Evolutionary conservation across 352 stramenopile genomes (phyloP).

Genomic region (Pilasporangium apinafurcum): DNA sequence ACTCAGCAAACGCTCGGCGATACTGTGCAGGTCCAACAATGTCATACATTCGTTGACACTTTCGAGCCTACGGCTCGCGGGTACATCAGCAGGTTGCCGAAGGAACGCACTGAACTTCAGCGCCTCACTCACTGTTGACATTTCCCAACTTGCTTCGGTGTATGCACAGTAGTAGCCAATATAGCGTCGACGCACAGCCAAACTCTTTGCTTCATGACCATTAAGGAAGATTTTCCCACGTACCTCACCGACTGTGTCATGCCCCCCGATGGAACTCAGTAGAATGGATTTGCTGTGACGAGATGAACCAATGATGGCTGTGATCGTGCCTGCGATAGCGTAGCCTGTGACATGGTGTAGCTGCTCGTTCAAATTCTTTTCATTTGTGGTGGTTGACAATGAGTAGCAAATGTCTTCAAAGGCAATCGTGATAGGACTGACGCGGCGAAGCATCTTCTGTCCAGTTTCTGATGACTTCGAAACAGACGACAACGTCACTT

Average conservation of each 20-base stretch:
- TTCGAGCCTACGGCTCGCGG: not conserved
- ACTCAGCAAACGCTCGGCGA: constrained; percentile 10
- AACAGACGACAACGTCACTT: not conserved
- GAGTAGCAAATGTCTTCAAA: constrained; percentile 16
- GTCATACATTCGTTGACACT: constrained; percentile 7
- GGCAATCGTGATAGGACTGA: constrained; percentile 8
- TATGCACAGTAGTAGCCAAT: constrained; percentile 37
- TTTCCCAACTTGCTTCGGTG: constrained; percentile 35
- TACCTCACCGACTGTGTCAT: constrained; percentile 63
- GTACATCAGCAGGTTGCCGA: constrained; percentile 10
- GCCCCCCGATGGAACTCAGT: constrained; percentile 44
- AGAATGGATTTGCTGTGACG: constrained; percentile 70
- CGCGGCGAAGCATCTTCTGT: no score
- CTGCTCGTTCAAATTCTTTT: constrained; percentile 32
- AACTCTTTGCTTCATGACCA: constrained; percentile 13
- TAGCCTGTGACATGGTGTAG: constrained; percentile 50
- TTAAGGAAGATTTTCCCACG: constrained; percentile 36
- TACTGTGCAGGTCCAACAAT: constrained; percentile 7
- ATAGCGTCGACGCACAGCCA: constrained; percentile 10
- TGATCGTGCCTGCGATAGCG: constrained; percentile 25
- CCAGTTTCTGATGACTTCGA: not conserved
- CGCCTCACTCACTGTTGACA: constrained; percentile 48
- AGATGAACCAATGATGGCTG: constrained; percentile 33
- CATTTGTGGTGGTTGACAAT: constrained; percentile 4
- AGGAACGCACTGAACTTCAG: constrained; percentile 75